Evolutionary conservation across 805 yeast species (phyloP), one percentile per base, ranked within the genome.

Genomic region (Starmerella vitae): DNA sequence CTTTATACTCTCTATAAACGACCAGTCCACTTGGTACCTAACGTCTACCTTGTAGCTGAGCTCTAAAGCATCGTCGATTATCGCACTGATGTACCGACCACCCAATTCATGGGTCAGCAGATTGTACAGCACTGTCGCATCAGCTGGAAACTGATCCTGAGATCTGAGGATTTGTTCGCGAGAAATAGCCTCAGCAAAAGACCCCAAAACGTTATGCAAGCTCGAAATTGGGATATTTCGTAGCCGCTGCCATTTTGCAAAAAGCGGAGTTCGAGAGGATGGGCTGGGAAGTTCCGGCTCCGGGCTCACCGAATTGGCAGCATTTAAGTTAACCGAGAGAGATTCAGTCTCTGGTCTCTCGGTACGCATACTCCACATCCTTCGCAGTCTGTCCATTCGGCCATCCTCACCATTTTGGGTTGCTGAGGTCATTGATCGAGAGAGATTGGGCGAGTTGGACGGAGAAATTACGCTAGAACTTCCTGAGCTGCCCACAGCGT

Each of bases 161-260:
- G 76, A 67, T 17, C 52, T 36, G 39, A 52, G 37, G 28, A 83
- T 62, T 54, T 84, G 94, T 51, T 82, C 67, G 3, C 78, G 65
- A 53, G 95, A 66, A 2, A 84, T 64, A 1, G 86, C 69, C 58
- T 85, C 96, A 26, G 83, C 78, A 6, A 77, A 70, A 14, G 80
- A 71, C 47, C 75, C 76, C 30, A 84, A 62, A 41, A 82, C 70
- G 3, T 66, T 61, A 47, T 82, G 86, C 2, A 81, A 26, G 14
- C 18, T 36, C 9, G 36, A 22, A 10, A 32, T 9, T 4, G 48
- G 35, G 30, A 42, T 20, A 26, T 9, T 20, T 8, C 21, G 22
- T 4, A 31, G 33, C 17, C 20, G 22, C 12, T 18, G 38, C 35
- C 28, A 31, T 6, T 30, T 15, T 10, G 20, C 20, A 15, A 17